phyloP scores from a whole-genome alignment of 2,329 filamentous ascomycete genomes.

The Paraphaeosphaeria minitans region DNA sequence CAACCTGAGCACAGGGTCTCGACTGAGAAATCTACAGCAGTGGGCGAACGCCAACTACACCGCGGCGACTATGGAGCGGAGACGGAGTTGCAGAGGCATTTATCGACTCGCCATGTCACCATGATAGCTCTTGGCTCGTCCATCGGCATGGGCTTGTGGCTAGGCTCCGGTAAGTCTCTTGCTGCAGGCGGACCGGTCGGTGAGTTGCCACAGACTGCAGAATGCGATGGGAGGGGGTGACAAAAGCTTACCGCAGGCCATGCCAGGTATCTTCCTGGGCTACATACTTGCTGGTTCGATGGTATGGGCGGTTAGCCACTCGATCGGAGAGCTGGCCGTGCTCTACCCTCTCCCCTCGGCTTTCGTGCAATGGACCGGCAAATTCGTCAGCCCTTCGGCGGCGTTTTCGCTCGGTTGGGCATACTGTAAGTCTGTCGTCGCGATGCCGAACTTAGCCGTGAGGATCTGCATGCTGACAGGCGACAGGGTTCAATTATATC shows the following conservation, averaged over 20 bases:
- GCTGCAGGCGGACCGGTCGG: slow-evolving; percentile 51
- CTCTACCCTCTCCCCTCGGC: slow-evolving; percentile 54
- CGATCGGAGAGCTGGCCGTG: slow-evolving; percentile 55
- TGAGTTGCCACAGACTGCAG: neutral
- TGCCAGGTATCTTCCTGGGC: slow-evolving; percentile 48
- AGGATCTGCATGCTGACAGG: neutral
- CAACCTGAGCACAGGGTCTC: neutral
- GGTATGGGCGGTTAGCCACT: slow-evolving; percentile 54
- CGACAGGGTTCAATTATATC: slow-evolving; percentile 46
- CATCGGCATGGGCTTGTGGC: slow-evolving; percentile 54
- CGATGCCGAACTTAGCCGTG: neutral
- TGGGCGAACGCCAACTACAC: slow-evolving; percentile 3
- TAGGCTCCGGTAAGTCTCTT: slow-evolving; percentile 53
- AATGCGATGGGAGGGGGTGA: neutral
- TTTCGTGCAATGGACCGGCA: slow-evolving; percentile 54
- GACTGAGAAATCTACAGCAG: slow-evolving; percentile 2
- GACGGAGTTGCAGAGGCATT: slow-evolving; percentile 45
- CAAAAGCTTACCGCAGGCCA: neutral
- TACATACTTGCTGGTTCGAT: slow-evolving; percentile 48
- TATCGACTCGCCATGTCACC: slow-evolving; percentile 50
- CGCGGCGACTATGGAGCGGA: slow-evolving; percentile 33
- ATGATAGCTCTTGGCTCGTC: slow-evolving; percentile 49
- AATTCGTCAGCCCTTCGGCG: slow-evolving; percentile 52
- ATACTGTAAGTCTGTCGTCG: slow-evolving; percentile 37
- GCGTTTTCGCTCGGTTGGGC: slow-evolving; percentile 56